Base-by-base conservation (phyloP, 805 yeast species). In the Saccharomycopsis sp. region DNA sequence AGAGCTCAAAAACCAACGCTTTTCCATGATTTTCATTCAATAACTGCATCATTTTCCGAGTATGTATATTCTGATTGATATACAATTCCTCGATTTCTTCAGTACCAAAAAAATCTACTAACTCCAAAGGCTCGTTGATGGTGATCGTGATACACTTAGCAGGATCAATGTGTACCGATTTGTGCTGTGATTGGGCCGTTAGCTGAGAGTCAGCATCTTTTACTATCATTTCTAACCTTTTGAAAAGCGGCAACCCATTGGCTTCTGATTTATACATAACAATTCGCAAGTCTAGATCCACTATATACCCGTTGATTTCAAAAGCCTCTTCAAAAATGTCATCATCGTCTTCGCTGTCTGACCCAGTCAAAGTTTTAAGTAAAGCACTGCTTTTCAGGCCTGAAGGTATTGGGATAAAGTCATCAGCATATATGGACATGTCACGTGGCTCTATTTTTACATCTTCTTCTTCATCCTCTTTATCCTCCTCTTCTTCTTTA, bases 71-170 rank as follows among this genome's bases (percentile, higher is more conserved):
- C 34, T 59, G 62, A n/a, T 53, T 34, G n/a, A 59, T 53, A 29
- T 59, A 59, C 12, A 59, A 34, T 19, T 41, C 49, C 50, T 59
- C 62, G 3, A 54, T 38, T 24, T 59, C 62, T 2, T 34, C 47
- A 23, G 47, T 38, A 7, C 25, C 52, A 17, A 55, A 56, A 42
- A 59, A 59, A 5, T 20, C n/a, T 3, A 59, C 19, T 3, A 59
- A 34, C 3, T 59, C 58, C 22, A 25, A 41, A n/a, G 34, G 29
- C 8, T 44, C 49, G 22, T 44, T 44, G 22, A 44, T 44, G 7
- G 49, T 44, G 19, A 44, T 44, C 12, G 20, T 19, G 22, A 19
- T 44, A 44, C 49, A 44, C 19, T 44, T 17, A 44, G 19, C 22
- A 3, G 49, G 49, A 29, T 29, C 38, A 7, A 29, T 29, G 5